Evolutionary conservation across 2,329 filamentous ascomycete species (phyloP).

Genomic region (Helminthosporium solani): DNA sequence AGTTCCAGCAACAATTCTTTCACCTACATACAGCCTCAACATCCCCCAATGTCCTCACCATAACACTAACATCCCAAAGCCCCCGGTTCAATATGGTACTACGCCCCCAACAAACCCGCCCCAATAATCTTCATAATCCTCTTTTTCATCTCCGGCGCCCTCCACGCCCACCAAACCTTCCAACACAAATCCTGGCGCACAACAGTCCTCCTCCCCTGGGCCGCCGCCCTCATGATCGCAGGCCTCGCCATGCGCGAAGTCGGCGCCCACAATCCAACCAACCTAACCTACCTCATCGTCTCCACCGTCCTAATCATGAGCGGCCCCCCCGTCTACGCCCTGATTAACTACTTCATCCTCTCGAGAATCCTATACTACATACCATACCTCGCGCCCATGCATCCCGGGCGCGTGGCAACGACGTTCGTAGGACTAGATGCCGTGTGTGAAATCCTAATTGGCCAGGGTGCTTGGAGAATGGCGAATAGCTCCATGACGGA

Average conservation of each 20-base stretch:
- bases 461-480: constrained; percentile 50
- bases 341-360: constrained; percentile 63
- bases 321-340: constrained; percentile 58
- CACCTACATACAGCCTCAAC: too few relatives aligned
- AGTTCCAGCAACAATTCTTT: too few relatives aligned
- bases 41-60: background rate
- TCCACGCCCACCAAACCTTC: constrained; percentile 57
- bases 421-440: constrained; percentile 56
- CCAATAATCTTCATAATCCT: constrained; percentile 56
- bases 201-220: constrained; percentile 57
- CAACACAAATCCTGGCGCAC: constrained; percentile 59
- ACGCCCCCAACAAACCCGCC: constrained; percentile 57
- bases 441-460: constrained; percentile 54
- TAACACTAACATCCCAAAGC: constrained; percentile 9
- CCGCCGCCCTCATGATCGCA: constrained; percentile 55
- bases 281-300: constrained; percentile 43
- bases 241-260: constrained; percentile 59
- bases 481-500: constrained; percentile 43
- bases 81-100: constrained; percentile 43
- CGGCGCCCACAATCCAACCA: constrained; percentile 54
- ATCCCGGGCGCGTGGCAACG: constrained; percentile 60
- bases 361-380: constrained; percentile 62
- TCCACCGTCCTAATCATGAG: constrained; percentile 45
- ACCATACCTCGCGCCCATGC: constrained; percentile 59
- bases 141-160: constrained; percentile 49